A percentile compares a stretch with the other conserved stretches of the same genome.
Conservation (phyloP, 306 rosid genomes). For the Carpinus viminea region DNA sequence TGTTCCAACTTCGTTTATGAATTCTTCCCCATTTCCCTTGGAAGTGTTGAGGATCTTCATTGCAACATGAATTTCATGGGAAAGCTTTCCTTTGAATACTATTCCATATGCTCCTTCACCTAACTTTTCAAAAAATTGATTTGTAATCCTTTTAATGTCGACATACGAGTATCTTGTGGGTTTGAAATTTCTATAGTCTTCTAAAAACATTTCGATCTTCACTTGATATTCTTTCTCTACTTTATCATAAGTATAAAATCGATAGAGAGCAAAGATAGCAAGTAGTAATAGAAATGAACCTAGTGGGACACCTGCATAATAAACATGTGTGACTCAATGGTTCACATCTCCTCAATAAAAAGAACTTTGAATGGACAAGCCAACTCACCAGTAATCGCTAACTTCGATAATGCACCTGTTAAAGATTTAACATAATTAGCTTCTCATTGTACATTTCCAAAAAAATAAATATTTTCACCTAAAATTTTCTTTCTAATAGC, state of each 20-base stretch:
- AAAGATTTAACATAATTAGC: no score
- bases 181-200: constrained; percentile 30
- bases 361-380: background rate
- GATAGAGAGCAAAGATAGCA: background rate
- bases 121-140: background rate
- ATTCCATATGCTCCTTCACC: constrained; percentile 33
- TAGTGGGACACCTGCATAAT: constrained; percentile 23
- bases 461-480: no score
- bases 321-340: background rate
- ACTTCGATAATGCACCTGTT: background rate
- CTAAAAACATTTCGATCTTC: constrained; percentile 27
- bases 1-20: constrained; percentile 44
- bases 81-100: constrained; percentile 31
- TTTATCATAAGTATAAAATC: constrained; percentile 1
- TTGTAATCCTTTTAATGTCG: constrained; percentile 37
- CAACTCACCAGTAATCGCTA: constrained; percentile 31
- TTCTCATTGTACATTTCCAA: no score
- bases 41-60: constrained; percentile 29
- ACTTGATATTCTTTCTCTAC: constrained; percentile 17
- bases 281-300: constrained; percentile 12
- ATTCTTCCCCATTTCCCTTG: constrained; percentile 36
- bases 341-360: background rate
- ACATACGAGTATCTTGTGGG: constrained; percentile 33
- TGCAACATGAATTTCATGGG: constrained; percentile 25
- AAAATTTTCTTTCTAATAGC: no score